Percentiles rank a stretch among this genome's conserved stretches.
Conservation (phyloP, 495 filamentous ascomycete genomes). For the Hyaloscypha bicolor region DNA sequence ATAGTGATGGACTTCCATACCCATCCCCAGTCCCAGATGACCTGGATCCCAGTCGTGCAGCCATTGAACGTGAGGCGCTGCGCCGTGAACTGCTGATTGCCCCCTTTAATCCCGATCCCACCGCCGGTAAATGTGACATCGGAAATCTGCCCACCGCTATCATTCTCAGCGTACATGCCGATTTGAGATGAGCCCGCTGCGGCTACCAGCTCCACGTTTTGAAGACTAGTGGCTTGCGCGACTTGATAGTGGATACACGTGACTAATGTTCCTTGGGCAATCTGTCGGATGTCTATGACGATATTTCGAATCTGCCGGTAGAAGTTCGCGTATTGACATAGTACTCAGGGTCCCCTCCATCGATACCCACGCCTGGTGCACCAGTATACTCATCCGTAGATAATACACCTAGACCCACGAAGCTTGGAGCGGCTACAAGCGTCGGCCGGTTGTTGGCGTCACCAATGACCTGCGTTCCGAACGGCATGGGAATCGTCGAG, state of each 20-base stretch:
- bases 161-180: constrained; percentile 74
- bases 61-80: constrained; percentile 58
- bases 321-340: constrained; percentile 59
- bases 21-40: constrained; percentile 51
- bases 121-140: constrained; percentile 70
- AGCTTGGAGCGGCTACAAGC: constrained; percentile 57
- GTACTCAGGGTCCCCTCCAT: constrained; percentile 46
- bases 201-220: constrained; percentile 58
- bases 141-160: constrained; percentile 65
- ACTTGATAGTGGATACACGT: constrained; percentile 77
- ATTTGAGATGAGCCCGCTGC: constrained; percentile 43
- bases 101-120: constrained; percentile 54
- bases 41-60: constrained; percentile 52
- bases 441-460: constrained; percentile 48
- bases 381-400: constrained; percentile 66
- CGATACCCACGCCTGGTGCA: constrained; percentile 43
- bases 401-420: constrained; percentile 68
- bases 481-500: constrained; percentile 11
- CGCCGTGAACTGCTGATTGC: constrained; percentile 69
- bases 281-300: constrained; percentile 65
- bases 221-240: constrained; percentile 69
- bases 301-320: constrained; percentile 76
- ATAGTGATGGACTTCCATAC: constrained; percentile 25
- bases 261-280: constrained; percentile 38
- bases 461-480: constrained; percentile 22